A percentile compares a stretch with the other conserved stretches of the same genome.
These are phyloP conservation scores for Leishmania guyanensis DNA, from an alignment of 208 protist genomes.

Conservation along the genomic window DNA sequence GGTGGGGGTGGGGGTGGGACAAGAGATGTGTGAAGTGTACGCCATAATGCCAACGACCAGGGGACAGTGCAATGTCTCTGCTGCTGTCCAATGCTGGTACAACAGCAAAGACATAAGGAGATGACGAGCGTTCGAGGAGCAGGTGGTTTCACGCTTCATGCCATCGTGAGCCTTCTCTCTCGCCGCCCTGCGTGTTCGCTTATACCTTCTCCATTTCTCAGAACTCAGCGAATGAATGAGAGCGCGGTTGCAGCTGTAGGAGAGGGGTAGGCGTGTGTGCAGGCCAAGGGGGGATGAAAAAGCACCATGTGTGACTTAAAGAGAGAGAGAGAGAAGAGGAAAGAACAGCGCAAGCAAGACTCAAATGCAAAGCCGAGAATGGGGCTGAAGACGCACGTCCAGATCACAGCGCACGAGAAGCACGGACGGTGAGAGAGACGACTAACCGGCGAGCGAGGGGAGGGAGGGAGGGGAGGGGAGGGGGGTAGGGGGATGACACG, in stretches of 20 bases:
- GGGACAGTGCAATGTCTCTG: background rate
- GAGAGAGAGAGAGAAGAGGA: background rate
- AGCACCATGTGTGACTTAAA: background rate
- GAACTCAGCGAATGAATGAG: background rate
- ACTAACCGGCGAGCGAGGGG: too few species aligned
- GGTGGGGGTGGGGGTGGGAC: background rate
- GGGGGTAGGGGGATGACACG: too few species aligned
- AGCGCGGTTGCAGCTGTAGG: background rate
- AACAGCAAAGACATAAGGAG: background rate
- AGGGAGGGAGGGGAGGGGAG: too few species aligned
- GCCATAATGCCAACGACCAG: background rate
- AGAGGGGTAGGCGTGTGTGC: background rate
- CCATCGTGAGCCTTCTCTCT: background rate
- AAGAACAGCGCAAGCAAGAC: too few species aligned
- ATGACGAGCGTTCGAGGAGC: background rate
- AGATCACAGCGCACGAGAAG: too few species aligned
- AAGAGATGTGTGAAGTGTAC: background rate
- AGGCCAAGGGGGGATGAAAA: background rate
- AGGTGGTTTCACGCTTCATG: background rate
- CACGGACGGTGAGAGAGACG: too few species aligned
- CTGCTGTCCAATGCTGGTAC: background rate
- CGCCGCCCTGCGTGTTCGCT: background rate
- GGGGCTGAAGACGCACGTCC: too few species aligned
- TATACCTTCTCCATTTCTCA: background rate
- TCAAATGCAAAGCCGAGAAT: too few species aligned